Conservation (phyloP, 768 basidiomycete species). For the Termitomyces sp. region DNA sequence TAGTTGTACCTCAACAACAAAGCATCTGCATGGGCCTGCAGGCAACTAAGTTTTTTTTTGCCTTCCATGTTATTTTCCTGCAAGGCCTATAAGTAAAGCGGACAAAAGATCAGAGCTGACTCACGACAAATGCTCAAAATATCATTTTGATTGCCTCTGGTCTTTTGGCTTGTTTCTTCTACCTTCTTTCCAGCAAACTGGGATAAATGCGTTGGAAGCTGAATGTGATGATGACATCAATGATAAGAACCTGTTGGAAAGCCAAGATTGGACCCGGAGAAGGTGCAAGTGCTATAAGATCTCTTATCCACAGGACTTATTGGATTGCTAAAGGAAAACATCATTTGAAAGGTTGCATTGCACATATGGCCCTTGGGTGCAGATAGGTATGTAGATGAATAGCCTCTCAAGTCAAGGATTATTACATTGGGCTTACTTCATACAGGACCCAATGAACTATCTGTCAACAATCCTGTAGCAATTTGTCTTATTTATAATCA, state of each 20-base stretch:
- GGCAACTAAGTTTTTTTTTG: conserved; percentile 6
- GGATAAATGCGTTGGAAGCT: too few species aligned
- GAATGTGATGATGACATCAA: too few species aligned
- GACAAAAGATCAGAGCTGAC: not conserved
- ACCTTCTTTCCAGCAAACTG: conserved; percentile 17
- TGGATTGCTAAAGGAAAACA: too few species aligned
- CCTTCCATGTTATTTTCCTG: conserved; percentile 15
- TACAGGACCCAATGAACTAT: conserved; percentile 35
- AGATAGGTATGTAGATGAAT: too few species aligned
- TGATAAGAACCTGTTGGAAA: conserved; percentile 15
- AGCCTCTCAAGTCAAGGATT: too few species aligned
- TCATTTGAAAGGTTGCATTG: conserved; percentile 25
- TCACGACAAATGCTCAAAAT: conserved; percentile 20
- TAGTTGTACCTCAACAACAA: too few species aligned
- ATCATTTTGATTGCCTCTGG: conserved; percentile 4
- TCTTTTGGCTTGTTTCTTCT: conserved; percentile 10
- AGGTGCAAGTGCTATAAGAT: conserved; percentile 15
- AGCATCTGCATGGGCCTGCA: conserved; percentile 18
- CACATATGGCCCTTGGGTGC: conserved; percentile 26
- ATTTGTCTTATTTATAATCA: conserved; percentile 22
- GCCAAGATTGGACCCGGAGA: conserved; percentile 16
- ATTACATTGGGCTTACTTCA: not conserved
- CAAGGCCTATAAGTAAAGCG: not conserved
- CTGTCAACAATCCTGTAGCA: conserved; percentile 22
- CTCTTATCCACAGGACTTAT: conserved; percentile 20